phyloP scores from a whole-genome alignment of 352 stramenopile genomes.

The Globisporangium solare region DNA sequence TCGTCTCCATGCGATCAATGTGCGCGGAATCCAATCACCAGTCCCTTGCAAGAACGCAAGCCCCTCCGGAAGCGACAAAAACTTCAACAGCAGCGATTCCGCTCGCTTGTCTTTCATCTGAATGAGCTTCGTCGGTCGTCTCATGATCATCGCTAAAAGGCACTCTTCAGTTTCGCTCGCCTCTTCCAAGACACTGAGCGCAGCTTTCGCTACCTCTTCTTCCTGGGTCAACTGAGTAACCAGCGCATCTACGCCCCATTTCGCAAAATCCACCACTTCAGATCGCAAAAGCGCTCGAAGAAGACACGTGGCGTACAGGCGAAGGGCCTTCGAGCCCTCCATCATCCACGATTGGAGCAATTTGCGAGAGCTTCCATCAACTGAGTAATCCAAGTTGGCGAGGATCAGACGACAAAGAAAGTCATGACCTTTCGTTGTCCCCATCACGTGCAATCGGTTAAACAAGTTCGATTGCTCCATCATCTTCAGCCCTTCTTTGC shows the following conservation, averaged over 20 bases:
- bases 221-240: constrained; percentile 85
- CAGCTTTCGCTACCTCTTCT: constrained; percentile 77
- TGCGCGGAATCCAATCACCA: constrained; percentile 80
- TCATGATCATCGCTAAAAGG: constrained; percentile 80
- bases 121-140: constrained; percentile 68
- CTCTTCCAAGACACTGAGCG: constrained; percentile 85
- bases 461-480: constrained; percentile 91
- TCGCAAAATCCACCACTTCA: constrained; percentile 85
- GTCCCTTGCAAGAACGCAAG: constrained; percentile 77
- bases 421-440: constrained; percentile 82
- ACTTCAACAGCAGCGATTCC: constrained; percentile 81
- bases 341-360: constrained; percentile 87
- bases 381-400: constrained; percentile 85
- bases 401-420: constrained; percentile 87
- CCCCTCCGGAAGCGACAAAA: constrained; percentile 72
- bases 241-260: constrained; percentile 84
- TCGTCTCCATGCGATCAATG: constrained; percentile 65
- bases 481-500: constrained; percentile 86
- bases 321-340: constrained; percentile 76
- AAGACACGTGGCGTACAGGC: constrained; percentile 82
- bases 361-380: constrained; percentile 84
- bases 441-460: constrained; percentile 81
- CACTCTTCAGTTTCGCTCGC: constrained; percentile 80
- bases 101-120: constrained; percentile 78
- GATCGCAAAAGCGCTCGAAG: constrained; percentile 75